Evolutionary conservation across 768 basidiomycete species (phyloP).

Genomic region (Mycena olivaceomarginata): DNA sequence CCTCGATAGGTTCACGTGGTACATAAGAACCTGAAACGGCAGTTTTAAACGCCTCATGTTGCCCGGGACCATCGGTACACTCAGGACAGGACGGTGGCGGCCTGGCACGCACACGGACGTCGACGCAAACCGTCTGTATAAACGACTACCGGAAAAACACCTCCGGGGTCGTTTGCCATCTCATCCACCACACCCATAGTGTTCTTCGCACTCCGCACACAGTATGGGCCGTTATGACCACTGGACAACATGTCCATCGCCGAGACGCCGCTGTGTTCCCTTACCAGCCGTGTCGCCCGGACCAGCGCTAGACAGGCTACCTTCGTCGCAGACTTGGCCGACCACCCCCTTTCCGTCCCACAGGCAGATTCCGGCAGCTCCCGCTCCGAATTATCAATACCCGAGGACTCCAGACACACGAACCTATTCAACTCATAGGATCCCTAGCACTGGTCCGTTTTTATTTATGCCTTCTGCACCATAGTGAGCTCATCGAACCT

Average conservation of each 20-base stretch:
- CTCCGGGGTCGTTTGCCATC: not conserved
- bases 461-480: too few relatives aligned
- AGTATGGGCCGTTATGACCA: not conserved
- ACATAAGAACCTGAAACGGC: constrained; percentile 28
- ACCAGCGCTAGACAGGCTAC: constrained; percentile 3
- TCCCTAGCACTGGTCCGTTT: not conserved
- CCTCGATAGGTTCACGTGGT: constrained; percentile 37
- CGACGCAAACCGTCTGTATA: constrained; percentile 1
- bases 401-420: not conserved
- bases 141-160: not conserved
- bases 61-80: not conserved
- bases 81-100: constrained; percentile 1
- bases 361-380: not conserved
- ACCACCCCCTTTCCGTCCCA: not conserved
- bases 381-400: not conserved
- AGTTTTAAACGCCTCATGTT: constrained; percentile 40
- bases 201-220: not conserved
- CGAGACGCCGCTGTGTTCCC: not conserved
- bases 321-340: constrained; percentile 4
- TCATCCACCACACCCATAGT: constrained; percentile 7
- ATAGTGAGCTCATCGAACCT: not conserved
- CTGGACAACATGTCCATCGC: not conserved
- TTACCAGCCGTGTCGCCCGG: constrained; percentile 22
- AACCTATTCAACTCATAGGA: not conserved
- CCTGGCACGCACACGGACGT: constrained; percentile 15